phyloP scores from a whole-genome alignment of 352 stramenopile genomes.

The Pythium dissotocum region DNA sequence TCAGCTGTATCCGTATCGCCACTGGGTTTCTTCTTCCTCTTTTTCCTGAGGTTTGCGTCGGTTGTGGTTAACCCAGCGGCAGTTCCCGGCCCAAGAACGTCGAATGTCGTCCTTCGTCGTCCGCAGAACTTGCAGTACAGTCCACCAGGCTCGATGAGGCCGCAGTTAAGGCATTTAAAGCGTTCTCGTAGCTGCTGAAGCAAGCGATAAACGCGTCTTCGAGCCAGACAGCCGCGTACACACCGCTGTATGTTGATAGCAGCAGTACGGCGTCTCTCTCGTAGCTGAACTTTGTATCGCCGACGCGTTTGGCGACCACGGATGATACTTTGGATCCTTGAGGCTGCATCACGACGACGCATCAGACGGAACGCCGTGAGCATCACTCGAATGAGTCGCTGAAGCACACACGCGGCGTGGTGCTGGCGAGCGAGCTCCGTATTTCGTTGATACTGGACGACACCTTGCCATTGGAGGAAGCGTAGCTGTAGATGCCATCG shows the following conservation, averaged over 20 bases:
- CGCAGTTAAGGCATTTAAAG: constrained; percentile 61
- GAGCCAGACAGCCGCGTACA: constrained; percentile 29
- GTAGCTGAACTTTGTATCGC: not conserved
- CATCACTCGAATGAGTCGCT: constrained; percentile 27
- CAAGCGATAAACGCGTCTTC: constrained; percentile 24
- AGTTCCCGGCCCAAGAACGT: constrained; percentile 9
- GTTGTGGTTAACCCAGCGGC: constrained; percentile 8
- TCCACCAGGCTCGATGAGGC: constrained; percentile 52
- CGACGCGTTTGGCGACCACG: constrained; percentile 5
- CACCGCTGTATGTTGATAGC: constrained; percentile 34
- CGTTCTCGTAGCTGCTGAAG: constrained; percentile 41
- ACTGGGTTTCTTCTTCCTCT: not conserved
- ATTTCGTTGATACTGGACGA: not conserved
- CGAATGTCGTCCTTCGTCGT: constrained; percentile 40
- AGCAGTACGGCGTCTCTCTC: constrained; percentile 6
- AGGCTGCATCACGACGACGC: constrained; percentile 19
- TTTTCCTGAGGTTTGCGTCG: constrained; percentile 17
- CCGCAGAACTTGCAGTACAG: constrained; percentile 72
- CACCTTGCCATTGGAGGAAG: not conserved
- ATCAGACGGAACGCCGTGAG: constrained; percentile 25
- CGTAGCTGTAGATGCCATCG: not conserved
- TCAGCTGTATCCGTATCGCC: not conserved
- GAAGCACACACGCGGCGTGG: constrained; percentile 19
- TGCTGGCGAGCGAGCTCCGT: not conserved
- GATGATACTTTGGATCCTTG: constrained; percentile 23